Conservation (phyloP, 371 early-diverging fungal genomes). For the Umbelopsis sp. region DNA sequence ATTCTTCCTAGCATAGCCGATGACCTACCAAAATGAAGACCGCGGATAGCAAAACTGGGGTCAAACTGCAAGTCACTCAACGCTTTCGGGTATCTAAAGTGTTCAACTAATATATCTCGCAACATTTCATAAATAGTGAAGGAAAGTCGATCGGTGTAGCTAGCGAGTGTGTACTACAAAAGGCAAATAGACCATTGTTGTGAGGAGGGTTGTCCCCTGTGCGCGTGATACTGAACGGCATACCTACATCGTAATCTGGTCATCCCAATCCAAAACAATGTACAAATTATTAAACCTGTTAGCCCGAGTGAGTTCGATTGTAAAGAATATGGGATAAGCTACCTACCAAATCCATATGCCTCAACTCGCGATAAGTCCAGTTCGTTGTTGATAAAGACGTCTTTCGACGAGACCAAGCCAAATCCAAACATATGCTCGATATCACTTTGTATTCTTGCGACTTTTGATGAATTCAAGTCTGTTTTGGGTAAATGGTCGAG, state of each 20-base stretch:
- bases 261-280: neutral
- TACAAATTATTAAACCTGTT: too few relatives aligned
- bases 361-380: slow-evolving; percentile 42
- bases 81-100: slow-evolving; percentile 56
- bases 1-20: neutral
- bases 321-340: too few relatives aligned
- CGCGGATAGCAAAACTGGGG: slow-evolving; percentile 65
- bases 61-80: slow-evolving; percentile 57
- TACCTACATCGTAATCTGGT: slow-evolving; percentile 23
- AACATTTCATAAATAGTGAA: slow-evolving; percentile 62
- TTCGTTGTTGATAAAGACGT: slow-evolving; percentile 52
- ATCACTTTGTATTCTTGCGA: slow-evolving; percentile 9
- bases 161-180: slow-evolving; percentile 63
- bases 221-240: neutral
- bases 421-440: slow-evolving; percentile 14
- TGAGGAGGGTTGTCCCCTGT: neutral
- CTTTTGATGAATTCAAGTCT: neutral
- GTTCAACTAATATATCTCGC: slow-evolving; percentile 55
- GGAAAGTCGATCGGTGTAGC: slow-evolving; percentile 60
- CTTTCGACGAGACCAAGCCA: neutral
- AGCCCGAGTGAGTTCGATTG: too few relatives aligned
- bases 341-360: slow-evolving; percentile 53
- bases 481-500: neutral
- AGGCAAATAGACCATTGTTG: neutral
- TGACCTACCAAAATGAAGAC: slow-evolving; percentile 58